Percentiles rank a stretch among this genome's conserved stretches.
Evolutionary conservation across 1,284 basidiomycete species (phyloP).

Genomic region (Taiwanofungus camphoratus): DNA sequence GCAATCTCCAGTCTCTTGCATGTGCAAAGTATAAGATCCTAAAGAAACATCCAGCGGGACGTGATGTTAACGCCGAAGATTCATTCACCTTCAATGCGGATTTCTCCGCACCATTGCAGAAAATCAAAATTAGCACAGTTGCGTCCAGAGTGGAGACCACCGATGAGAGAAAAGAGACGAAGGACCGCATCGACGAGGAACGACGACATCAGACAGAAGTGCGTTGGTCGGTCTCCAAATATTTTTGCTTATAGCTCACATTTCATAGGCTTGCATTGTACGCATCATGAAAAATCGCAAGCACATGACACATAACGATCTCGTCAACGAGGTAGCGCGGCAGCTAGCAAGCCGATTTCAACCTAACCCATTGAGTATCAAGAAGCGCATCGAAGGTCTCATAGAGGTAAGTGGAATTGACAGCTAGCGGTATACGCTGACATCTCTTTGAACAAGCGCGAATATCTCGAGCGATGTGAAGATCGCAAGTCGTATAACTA

Average conservation of each 20-base stretch:
- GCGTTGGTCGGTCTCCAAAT: conserved; percentile 20
- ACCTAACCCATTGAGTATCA: conserved; percentile 83
- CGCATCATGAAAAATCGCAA: conserved; percentile 98
- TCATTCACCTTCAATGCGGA: conserved; percentile 85
- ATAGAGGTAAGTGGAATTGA: conserved; percentile 70
- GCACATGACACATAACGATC: conserved; percentile 82
- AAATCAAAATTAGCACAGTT: conserved; percentile 93
- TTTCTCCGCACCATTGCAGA: conserved; percentile 79
- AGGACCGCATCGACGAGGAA: conserved; percentile 90
- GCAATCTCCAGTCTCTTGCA: conserved; percentile 92
- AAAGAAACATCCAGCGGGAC: conserved; percentile 85
- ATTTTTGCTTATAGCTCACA: neutral
- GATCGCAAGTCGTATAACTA: conserved; percentile 83
- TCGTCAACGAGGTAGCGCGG: conserved; percentile 87
- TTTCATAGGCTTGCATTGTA: conserved; percentile 84
- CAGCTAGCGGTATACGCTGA: neutral
- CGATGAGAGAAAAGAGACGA: conserved; percentile 89
- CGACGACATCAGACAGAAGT: conserved; percentile 89
- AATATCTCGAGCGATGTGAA: conserved; percentile 74
- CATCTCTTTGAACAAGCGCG: conserved; percentile 43
- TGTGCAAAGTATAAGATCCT: conserved; percentile 96
- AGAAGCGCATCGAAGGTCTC: conserved; percentile 90
- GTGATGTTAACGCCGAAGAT: conserved; percentile 76
- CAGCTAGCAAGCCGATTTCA: conserved; percentile 84
- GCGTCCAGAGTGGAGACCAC: conserved; percentile 81